Base-by-base conservation (phyloP, 768 basidiomycete genomes). In the Russula lepida region DNA sequence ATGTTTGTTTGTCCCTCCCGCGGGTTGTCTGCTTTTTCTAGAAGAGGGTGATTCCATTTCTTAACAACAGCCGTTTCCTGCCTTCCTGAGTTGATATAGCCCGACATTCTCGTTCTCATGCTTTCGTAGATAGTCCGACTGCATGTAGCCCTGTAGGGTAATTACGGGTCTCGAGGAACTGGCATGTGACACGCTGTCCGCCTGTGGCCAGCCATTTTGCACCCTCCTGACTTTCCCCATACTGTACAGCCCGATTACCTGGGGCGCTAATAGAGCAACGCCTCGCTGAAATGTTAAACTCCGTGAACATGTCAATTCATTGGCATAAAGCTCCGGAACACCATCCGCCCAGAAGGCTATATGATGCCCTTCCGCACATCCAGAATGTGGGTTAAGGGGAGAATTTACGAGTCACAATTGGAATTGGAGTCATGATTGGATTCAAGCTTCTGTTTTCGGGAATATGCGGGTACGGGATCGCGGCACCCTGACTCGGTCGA, bases 111-210 rank as follows among this genome's bases (percentile, higher is more conserved):
- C 23, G 43, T 58, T 58, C 56, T 37, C 56, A 58, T 33, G 49
- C 23, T 21, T 48, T 32, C 27, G 23, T 30, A 33, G n/a, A 41
- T 4, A 2, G 15, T 28, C 27, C 23, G 27, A 27, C 25, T 19
- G 39, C 41, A 56, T 46, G 43, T 62, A 51, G 41, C 60, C 60
- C 41, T 57, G 13, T 62, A 43, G 43, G 60, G 60, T 53, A 62
- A 57, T 25, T 2, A 41, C 30, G 8, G 8, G 4, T 17, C 32
- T 32, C 15, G 28, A 35, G n/a, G 35, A 11, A 15, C 39, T 4
- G 19, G n/a, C 60, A 62, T 56, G 41, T 62, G 60, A 57, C 60
- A 7, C 2, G 6, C 15, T 8, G 13, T 37, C 15, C 35, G 35
- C 35, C 35, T 17, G 8, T 30, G 41, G 28, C 55, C 54, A 27